A percentile compares a stretch with the other conserved stretches of the same genome.
These are phyloP conservation scores for Termitomyces sp. DNA, from an alignment of 1,284 basidiomycete species.

Conservation along the genomic window DNA sequence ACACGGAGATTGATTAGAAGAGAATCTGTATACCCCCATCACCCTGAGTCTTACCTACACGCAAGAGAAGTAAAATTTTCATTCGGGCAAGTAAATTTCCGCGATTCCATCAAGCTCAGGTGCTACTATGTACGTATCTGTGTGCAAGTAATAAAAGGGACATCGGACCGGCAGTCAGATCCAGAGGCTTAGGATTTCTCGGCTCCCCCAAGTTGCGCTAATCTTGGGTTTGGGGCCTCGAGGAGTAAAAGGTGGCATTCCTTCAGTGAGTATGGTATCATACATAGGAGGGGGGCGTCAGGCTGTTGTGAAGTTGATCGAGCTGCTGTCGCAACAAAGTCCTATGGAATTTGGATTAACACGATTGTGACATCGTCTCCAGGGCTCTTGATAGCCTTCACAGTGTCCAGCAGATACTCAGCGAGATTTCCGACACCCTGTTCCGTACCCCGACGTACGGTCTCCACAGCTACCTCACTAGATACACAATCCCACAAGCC, in stretches of 20 bases:
- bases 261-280: background rate
- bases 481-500: slow-evolving; percentile 31
- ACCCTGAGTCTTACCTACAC: background rate
- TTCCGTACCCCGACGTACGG: slow-evolving; percentile 19
- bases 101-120: background rate
- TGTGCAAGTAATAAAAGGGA: background rate
- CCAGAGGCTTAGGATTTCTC: background rate
- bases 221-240: background rate
- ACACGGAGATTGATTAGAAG: background rate
- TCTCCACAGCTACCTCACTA: slow-evolving; percentile 22
- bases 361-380: slow-evolving; percentile 32
- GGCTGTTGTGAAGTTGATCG: background rate
- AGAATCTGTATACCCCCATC: background rate
- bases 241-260: background rate
- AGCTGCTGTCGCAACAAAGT: background rate
- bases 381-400: slow-evolving; percentile 20
- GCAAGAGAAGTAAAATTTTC: background rate
- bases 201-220: too few species aligned
- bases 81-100: background rate
- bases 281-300: background rate
- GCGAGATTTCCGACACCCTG: slow-evolving; percentile 22
- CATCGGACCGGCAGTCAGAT: background rate
- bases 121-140: background rate
- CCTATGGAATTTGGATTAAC: slow-evolving; percentile 7
- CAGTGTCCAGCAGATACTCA: slow-evolving; percentile 21